Base-by-base conservation (phyloP, 306 rosid species). In the Trichosanthes truncata region DNA sequence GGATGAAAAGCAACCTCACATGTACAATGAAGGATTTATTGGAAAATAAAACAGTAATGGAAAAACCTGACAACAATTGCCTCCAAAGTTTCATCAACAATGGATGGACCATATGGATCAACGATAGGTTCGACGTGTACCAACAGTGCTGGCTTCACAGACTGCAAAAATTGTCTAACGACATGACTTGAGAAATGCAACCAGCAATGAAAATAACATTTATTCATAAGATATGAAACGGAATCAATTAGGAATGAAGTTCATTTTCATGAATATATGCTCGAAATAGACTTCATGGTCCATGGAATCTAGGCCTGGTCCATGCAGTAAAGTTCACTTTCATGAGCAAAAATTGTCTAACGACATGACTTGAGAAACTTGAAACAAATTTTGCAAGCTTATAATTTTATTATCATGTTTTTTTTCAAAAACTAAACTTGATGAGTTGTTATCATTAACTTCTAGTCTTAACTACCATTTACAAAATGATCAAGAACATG, bases 31-130 rank as follows among this genome's bases (percentile, higher is more conserved):
- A 46, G 45, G 45, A 17, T 29, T 83, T 66, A 49, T 60, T 80
- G 46, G 82, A 83, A 79, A 73, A 72, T 55, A 52, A 84, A 60
- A 86, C 55, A 76, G 53, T 80, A 56, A 18, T 59, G 49, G 74
- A 80, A 89, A 55, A 81, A 95, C 99, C 99, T 95, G 79, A 93
- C 99, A 76, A 95, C 80, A 76, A 95, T 88, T 78, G 97, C 97
- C 83, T 95, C 97, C 90, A 95, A 88, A 62, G 87, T 84, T 85
- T 89, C 93, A 83, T 93, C 97, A 20, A 82, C 84, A 78, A 93
- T 88, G 46, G 99, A 93, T 78, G 99, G 99, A 62, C 99, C 99
- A 80, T 84, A 95, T 3, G 99, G 99, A 82, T 95, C 99, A 0
- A 84, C 82, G 51, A 95, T 93, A 45, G 97, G 97, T 60, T 84